Percentiles rank a stretch among this genome's conserved stretches.
phyloP scores from a whole-genome alignment of 768 basidiomycete genomes.

The Cyclocybe cylindracea region DNA sequence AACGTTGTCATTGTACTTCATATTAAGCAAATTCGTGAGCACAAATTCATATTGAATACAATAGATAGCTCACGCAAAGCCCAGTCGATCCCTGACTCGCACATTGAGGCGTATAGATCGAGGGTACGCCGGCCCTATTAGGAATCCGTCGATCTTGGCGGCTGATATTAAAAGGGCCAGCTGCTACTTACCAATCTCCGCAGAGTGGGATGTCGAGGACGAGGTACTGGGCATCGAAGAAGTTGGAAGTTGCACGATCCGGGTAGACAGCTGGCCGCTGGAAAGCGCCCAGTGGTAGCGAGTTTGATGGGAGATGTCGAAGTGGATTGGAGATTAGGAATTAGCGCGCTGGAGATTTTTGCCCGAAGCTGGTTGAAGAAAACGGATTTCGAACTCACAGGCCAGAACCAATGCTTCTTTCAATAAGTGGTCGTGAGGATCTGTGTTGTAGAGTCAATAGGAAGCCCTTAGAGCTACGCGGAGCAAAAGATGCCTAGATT shows the following conservation, averaged over 20 bases:
- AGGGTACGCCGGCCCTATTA: constrained; percentile 39
- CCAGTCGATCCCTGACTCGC: constrained; percentile 27
- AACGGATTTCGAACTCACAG: constrained; percentile 28
- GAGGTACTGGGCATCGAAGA: constrained; percentile 46
- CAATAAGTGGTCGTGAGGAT: neutral
- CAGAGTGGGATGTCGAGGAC: constrained; percentile 56
- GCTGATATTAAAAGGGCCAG: too few relatives aligned
- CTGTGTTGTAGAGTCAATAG: neutral
- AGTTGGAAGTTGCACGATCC: constrained; percentile 38
- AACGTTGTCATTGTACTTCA: constrained; percentile 40
- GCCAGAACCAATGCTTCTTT: constrained; percentile 43
- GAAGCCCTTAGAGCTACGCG: constrained; percentile 12
- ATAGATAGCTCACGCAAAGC: constrained; percentile 27
- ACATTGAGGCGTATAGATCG: constrained; percentile 42
- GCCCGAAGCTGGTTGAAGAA: constrained; percentile 8
- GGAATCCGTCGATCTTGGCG: neutral
- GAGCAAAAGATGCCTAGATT: neutral
- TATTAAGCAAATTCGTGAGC: too few relatives aligned
- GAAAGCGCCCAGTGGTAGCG: constrained; percentile 41
- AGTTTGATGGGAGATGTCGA: constrained; percentile 32
- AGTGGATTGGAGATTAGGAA: constrained; percentile 21
- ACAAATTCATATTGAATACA: neutral
- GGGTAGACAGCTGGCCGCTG: constrained; percentile 34
- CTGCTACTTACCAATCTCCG: constrained; percentile 34
- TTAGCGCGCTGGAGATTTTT: constrained; percentile 30